phyloP scores from a whole-genome alignment of 2,329 filamentous ascomycete species.

The Dothistroma septosporum region DNA sequence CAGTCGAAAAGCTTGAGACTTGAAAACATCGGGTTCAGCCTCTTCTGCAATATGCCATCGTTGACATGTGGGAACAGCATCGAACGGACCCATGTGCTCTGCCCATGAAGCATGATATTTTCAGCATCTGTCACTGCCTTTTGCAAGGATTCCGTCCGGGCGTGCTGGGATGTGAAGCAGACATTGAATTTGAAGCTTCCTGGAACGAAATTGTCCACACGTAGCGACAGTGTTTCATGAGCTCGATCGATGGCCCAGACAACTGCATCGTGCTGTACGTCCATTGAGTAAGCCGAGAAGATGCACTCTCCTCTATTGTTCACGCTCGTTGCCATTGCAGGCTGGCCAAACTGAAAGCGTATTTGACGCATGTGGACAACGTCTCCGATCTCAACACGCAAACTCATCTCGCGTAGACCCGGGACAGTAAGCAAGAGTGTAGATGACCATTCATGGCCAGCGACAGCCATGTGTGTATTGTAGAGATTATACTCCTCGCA shows the following conservation, averaged over 20 bases:
- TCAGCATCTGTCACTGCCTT: slow-evolving; percentile 10
- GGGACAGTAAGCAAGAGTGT: slow-evolving; percentile 21
- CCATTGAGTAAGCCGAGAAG: not conserved
- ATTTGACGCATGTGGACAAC: slow-evolving; percentile 24
- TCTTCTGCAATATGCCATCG: slow-evolving; percentile 39
- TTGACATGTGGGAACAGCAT: slow-evolving; percentile 44
- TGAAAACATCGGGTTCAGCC: slow-evolving; percentile 36
- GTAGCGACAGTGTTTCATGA: slow-evolving; percentile 19
- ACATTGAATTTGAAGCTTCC: slow-evolving; percentile 23
- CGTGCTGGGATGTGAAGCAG: slow-evolving; percentile 20
- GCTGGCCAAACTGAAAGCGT: slow-evolving; percentile 12
- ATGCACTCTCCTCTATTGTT: not conserved
- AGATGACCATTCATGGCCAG: slow-evolving; percentile 6
- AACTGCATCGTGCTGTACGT: slow-evolving; percentile 18
- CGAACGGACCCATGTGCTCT: slow-evolving; percentile 31
- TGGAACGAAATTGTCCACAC: slow-evolving; percentile 16
- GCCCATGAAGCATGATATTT: slow-evolving; percentile 1
- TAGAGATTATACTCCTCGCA: slow-evolving; percentile 25
- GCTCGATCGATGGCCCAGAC: slow-evolving; percentile 26
- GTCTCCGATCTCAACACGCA: slow-evolving; percentile 24
- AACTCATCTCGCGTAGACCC: slow-evolving; percentile 23
- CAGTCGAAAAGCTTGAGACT: slow-evolving; percentile 38
- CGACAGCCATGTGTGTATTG: slow-evolving; percentile 6
- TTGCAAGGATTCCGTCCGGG: slow-evolving; percentile 15
- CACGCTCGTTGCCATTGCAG: not conserved